Conservation (phyloP, 2,329 filamentous ascomycete genomes). For the Fusarium coicis region DNA sequence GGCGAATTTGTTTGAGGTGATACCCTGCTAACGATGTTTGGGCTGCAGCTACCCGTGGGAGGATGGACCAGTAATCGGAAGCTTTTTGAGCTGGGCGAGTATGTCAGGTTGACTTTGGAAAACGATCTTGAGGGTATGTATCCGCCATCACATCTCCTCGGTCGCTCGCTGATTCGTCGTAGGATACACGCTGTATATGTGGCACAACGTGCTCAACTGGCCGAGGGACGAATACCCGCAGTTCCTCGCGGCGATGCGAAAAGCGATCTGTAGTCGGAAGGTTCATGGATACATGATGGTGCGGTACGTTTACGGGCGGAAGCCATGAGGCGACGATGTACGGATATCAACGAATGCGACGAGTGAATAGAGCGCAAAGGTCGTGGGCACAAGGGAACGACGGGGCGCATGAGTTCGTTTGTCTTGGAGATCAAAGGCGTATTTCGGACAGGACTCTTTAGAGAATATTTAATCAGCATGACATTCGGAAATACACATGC, state of each 20-base stretch:
- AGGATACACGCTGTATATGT: slow-evolving; percentile 35
- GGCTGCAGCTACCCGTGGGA: slow-evolving; percentile 30
- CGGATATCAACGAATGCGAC: not conserved
- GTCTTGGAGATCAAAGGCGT: not conserved
- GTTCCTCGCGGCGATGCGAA: slow-evolving; percentile 25
- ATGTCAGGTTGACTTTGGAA: slow-evolving; percentile 36
- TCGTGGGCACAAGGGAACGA: not conserved
- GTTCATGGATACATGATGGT: slow-evolving; percentile 37
- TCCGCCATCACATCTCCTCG: not conserved
- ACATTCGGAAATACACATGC: not conserved
- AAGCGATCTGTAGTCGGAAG: slow-evolving; percentile 24
- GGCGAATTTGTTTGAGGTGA: not conserved
- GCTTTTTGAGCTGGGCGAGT: slow-evolving; percentile 33
- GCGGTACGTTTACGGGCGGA: slow-evolving; percentile 36
- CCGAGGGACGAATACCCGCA: slow-evolving; percentile 32
- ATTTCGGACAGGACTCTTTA: not conserved
- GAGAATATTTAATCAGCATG: not conserved
- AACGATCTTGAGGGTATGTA: slow-evolving; percentile 35
- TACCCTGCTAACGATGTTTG: slow-evolving; percentile 2
- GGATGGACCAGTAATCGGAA: slow-evolving; percentile 38
- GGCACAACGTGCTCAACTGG: slow-evolving; percentile 36
- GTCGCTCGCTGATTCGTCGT: not conserved
- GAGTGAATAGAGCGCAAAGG: not conserved
- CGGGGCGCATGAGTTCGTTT: not conserved
- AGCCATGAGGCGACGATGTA: slow-evolving; percentile 1